A percentile compares a stretch with the other conserved stretches of the same genome.
phyloP scores from a whole-genome alignment of 495 filamentous ascomycete genomes.

The Neurospora intermedia region DNA sequence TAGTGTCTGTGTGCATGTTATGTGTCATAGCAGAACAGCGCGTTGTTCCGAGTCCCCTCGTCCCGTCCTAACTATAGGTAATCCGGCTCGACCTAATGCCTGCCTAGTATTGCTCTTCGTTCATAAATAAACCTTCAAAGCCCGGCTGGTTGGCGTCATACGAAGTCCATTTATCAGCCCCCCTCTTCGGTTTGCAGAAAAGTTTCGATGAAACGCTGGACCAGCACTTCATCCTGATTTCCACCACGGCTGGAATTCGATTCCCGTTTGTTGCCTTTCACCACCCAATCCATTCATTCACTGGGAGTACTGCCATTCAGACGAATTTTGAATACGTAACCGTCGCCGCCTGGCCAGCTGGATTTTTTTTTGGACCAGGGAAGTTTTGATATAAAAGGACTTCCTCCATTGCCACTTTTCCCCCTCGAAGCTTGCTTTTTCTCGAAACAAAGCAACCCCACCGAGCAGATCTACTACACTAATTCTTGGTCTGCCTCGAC shows the following conservation, averaged over 20 bases:
- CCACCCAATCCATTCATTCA: background rate
- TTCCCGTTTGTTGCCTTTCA: background rate
- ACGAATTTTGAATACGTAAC: background rate
- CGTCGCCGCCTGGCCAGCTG: background rate
- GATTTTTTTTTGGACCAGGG: background rate
- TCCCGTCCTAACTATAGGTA: background rate
- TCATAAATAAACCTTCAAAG: background rate
- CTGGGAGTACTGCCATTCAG: background rate
- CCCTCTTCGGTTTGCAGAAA: background rate
- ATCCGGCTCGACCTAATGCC: background rate
- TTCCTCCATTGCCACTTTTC: background rate
- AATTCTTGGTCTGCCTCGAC: background rate
- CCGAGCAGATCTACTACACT: background rate
- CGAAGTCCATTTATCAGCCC: background rate
- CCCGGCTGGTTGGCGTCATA: background rate
- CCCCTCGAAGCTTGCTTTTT: background rate
- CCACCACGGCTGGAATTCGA: background rate
- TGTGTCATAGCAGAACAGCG: background rate
- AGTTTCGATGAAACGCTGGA: background rate
- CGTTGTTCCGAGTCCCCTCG: background rate
- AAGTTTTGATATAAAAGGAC: background rate
- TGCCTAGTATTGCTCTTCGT: background rate
- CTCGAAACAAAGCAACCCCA: background rate
- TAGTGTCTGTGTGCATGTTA: background rate
- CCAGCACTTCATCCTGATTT: background rate